Evolutionary conservation across 2,329 filamentous ascomycete species (phyloP), one percentile per base, ranked within the genome.

Genomic region (Fusarium fujikuroi): DNA sequence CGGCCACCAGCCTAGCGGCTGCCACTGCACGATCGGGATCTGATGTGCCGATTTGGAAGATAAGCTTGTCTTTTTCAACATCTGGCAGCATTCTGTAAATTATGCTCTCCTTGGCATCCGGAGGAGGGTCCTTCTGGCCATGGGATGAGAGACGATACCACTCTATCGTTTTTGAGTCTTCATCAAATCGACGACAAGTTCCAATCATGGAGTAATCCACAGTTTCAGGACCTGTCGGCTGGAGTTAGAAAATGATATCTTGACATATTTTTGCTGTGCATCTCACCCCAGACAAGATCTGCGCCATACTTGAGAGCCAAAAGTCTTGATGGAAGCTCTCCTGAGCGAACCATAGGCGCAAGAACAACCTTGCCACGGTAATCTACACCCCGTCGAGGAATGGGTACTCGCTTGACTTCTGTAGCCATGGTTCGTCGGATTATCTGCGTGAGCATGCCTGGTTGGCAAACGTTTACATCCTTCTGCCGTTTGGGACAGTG

Each of bases 331-430:
- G 96, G 95, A 69, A 98, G 86, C 85, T 99, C 96, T 80, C 96
- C 96, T n/a, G 94, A 97, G 76, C 96, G 92, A 65, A 98, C 95
- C 96, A 99, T 99, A 44, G 96, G 96, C 70, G 96, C 96, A 72
- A 99, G 92, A 49, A 98, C 96, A 74, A 98, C 85, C 83, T 97
- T 98, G 83, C 93, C 93, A 76, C 95, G 90, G 84, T 98, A 98
- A 85, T 98, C 95, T 78, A 97, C 95, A 58, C 95, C 95, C 82
- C 92, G 93, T 69, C 87, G 89, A 73, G 95, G 95, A 75, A 98
- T 97, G 58, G 94, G 92, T 42, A 97, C 93, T 80, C 87, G 90
- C 80, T 92, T 91, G 68, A 85, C 77, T 76, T 85, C 83, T 62
- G 87, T 81, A 78, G 87, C 85, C 90, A 92, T 93, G 80, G 83